Base-by-base conservation (phyloP, 306 rosid species). In the Vigna reflexopilosa region DNA sequence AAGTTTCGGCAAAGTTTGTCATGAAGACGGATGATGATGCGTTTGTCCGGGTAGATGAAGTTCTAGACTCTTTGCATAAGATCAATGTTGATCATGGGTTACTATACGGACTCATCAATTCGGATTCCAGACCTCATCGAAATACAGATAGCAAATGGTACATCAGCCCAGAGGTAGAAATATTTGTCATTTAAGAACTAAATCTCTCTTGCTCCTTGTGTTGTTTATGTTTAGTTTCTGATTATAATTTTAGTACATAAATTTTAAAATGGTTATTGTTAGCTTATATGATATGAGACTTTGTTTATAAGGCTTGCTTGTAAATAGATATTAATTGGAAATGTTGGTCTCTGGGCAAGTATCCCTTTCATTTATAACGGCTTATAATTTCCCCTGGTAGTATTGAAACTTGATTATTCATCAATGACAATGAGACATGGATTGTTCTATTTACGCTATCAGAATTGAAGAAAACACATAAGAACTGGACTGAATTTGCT, bases 1-100 rank as follows among this genome's bases (percentile, higher is more conserved):
- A 96, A 78, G 94, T 94, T 87, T 90, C 99, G 12, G 96, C 99
- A 26, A 96, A 86, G 82, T 93, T 75, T 81, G 89, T 93, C 86
- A 96, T 96, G 99, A 96, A 96, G 90, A 96, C 99, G 9, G 99
- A 96, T 83, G 99, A 96, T 22, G 99, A 96, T 86, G 96, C 99
- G 63, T 93, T 96, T 73, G 94, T 96, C 65, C 93, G 99, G 68
- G 90, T 96, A 44, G 97, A 96, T 70, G 98, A 91, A 86, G 94
- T 91, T 64, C 88, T 93, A 20, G 85, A 86, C 68, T 91, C 97
- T 72, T 73, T 96, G 68, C 77, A 85, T 4, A 91, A 86, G 83
- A 90, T 90, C 74, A 78, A 83, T 34, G 85, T 78, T 72, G 56
- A 62, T 62, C 78, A 49, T 42, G 98, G 96, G 22, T 85, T 96